Conservation (phyloP, 225 moss, liverwort and hornwort genomes). For the Antitrichia curtipendula region DNA sequence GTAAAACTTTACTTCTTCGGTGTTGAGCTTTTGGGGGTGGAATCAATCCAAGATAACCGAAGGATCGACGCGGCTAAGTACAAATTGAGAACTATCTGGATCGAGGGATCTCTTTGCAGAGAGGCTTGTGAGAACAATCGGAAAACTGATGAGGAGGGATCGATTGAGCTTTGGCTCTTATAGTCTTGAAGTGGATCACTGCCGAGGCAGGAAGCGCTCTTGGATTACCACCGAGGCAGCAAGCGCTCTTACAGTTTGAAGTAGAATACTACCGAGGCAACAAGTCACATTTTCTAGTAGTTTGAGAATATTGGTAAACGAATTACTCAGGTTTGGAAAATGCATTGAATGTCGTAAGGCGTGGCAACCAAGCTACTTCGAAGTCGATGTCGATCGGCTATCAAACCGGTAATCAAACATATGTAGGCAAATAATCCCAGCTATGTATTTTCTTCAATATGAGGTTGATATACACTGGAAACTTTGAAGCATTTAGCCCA, state of each 20-base stretch:
- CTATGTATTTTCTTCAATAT: too few species aligned
- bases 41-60: too few species aligned
- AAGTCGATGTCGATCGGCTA: neutral
- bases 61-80: too few species aligned
- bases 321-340: neutral
- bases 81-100: too few species aligned
- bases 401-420: too few species aligned
- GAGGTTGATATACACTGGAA: too few species aligned
- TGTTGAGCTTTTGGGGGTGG: neutral
- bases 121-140: neutral
- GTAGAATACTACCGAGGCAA: too few species aligned
- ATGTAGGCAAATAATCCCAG: too few species aligned
- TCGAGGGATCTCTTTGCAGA: accelerated
- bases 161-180: neutral
- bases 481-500: too few species aligned
- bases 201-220: too few species aligned
- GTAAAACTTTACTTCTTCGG: neutral
- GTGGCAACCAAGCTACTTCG: neutral
- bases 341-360: neutral
- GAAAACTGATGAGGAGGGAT: neutral
- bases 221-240: neutral
- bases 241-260: too few species aligned
- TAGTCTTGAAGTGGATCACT: neutral
- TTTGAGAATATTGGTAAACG: neutral
- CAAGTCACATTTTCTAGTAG: accelerated